Evolutionary conservation across 192 early-diverging fungal species (phyloP).

Genomic region (Gryganskiella cystojenkinii): DNA sequence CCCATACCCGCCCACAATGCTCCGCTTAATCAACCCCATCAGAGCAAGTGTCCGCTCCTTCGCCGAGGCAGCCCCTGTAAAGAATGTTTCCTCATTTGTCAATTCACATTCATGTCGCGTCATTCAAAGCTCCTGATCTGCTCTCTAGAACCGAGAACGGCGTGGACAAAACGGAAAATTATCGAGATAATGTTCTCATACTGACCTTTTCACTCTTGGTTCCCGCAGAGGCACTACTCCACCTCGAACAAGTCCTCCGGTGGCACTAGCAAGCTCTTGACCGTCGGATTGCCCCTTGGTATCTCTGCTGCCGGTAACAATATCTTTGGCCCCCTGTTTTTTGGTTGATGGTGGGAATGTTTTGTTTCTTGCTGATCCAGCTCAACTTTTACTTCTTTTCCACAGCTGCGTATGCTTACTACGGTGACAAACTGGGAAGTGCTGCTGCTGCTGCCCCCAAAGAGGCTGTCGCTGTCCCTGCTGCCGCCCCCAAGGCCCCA

Average conservation of each 20-base stretch:
- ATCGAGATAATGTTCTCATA: background rate
- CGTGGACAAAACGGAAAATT: background rate
- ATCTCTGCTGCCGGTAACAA: conserved; percentile 34
- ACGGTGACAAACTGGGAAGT: conserved; percentile 35
- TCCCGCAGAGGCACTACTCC: conserved; percentile 37
- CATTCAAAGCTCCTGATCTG: background rate
- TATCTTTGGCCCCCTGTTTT: background rate
- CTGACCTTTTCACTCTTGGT: background rate
- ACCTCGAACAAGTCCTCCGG: conserved; percentile 40
- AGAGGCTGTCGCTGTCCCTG: background rate
- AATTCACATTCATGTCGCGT: background rate
- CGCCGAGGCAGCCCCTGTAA: conserved; percentile 24
- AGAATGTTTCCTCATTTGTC: background rate
- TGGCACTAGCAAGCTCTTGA: conserved; percentile 36
- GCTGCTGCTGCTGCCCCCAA: conserved; percentile 2
- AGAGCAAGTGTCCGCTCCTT: conserved; percentile 21
- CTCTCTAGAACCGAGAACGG: background rate
- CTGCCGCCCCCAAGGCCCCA: conserved; percentile 21
- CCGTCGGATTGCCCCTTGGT: conserved; percentile 39
- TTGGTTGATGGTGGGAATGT: background rate
- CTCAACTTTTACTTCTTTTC: background rate
- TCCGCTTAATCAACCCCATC: conserved; percentile 48
- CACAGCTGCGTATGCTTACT: conserved; percentile 45
- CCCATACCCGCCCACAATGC: conserved; percentile 7
- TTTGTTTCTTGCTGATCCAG: background rate